Conservation (phyloP, 2,329 filamentous ascomycete species). For the Tricladium varicosporioides region DNA sequence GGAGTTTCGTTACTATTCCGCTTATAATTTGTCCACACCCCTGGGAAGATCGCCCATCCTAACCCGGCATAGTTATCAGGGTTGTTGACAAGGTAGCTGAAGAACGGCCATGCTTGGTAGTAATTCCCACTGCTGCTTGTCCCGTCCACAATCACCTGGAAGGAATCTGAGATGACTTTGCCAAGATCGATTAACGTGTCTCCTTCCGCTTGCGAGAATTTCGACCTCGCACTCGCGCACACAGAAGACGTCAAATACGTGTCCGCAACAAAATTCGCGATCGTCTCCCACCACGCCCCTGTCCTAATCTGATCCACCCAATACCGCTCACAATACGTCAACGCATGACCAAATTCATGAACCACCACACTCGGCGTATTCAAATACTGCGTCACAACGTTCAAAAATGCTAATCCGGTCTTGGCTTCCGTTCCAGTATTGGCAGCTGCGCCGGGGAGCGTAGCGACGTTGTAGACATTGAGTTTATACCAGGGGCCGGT, state of each 20-base stretch:
- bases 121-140: not conserved
- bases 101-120: conserved; percentile 8
- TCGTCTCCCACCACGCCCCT: conserved; percentile 5
- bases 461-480: conserved; percentile 1
- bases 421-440: not conserved
- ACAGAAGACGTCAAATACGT: not conserved
- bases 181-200: not conserved
- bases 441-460: not conserved
- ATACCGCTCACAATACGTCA: not conserved
- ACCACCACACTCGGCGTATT: not conserved
- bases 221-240: not conserved
- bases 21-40: not conserved
- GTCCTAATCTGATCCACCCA: conserved; percentile 1
- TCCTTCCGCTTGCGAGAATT: not conserved
- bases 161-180: conserved; percentile 1
- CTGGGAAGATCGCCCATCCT: not conserved
- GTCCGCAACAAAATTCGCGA: conserved; percentile 1
- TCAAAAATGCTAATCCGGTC: not conserved
- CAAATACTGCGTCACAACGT: not conserved
- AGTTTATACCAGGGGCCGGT: conserved; percentile 1
- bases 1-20: conserved; percentile 4
- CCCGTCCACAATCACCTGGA: conserved; percentile 2
- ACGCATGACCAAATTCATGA: not conserved
- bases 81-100: conserved; percentile 3
- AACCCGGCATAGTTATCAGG: conserved; percentile 3